Conservation (phyloP, 2,329 filamentous ascomycete genomes). For the Fusarium sp. region DNA sequence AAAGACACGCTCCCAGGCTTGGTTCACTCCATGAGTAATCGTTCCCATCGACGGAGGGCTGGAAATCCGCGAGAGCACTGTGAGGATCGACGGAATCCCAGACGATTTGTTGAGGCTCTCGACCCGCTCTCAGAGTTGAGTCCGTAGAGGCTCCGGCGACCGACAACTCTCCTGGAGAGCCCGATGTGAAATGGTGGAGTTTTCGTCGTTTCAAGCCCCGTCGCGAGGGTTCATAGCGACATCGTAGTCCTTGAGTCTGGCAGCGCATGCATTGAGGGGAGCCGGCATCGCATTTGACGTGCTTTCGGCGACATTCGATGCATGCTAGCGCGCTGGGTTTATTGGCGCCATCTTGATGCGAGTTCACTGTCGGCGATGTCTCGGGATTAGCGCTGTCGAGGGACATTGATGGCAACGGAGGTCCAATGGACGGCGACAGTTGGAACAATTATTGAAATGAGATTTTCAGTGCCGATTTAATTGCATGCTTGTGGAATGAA, state of each 20-base stretch:
- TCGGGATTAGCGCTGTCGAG: background rate
- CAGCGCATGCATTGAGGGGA: conserved; percentile 1
- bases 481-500: background rate
- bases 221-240: conserved; percentile 2
- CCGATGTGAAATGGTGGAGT: background rate
- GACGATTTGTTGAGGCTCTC: conserved; percentile 13
- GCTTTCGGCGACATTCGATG: conserved; percentile 8
- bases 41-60: background rate
- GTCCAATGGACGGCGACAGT: background rate
- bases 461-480: background rate
- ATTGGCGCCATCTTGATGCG: background rate
- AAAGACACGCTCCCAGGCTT: background rate
- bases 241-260: background rate
- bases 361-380: background rate
- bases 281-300: background rate
- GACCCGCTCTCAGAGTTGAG: background rate
- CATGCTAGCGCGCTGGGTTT: conserved; percentile 11
- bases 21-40: background rate
- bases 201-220: conserved; percentile 13
- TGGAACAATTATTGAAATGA: background rate
- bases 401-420: background rate
- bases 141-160: background rate
- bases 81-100: conserved; percentile 14
- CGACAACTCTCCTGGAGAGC: background rate
- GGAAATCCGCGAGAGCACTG: background rate